Percentiles rank a stretch among this genome's conserved stretches.
These are phyloP conservation scores for Talaromyces trachyspermus DNA, from an alignment of 495 filamentous ascomycete species.

Conservation along the genomic window DNA sequence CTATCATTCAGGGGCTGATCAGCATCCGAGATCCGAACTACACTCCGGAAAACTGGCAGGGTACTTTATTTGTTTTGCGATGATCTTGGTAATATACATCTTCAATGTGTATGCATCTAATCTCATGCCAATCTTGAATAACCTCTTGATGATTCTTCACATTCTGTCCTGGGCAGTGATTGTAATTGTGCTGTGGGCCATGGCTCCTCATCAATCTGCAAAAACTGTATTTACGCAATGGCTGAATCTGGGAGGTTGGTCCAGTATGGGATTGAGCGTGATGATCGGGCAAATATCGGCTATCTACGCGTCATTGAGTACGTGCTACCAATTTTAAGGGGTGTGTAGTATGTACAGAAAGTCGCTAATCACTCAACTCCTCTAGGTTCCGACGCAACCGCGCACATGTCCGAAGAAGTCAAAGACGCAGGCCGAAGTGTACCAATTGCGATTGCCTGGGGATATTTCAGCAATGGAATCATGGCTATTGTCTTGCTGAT, in stretches of 20 bases:
- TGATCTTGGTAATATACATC: conserved; percentile 28
- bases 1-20: conserved; percentile 39
- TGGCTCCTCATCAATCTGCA: conserved; percentile 29
- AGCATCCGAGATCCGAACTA: conserved; percentile 30
- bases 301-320: conserved; percentile 27
- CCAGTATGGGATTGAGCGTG: conserved; percentile 36
- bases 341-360: neutral
- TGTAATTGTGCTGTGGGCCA: conserved; percentile 36
- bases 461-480: conserved; percentile 28
- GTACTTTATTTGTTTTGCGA: conserved; percentile 38
- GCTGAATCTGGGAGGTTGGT: conserved; percentile 41
- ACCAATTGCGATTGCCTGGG: conserved; percentile 39
- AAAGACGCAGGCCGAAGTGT: conserved; percentile 37
- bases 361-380: conserved; percentile 1
- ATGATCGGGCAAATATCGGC: conserved; percentile 43
- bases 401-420: conserved; percentile 43
- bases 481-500: conserved; percentile 38
- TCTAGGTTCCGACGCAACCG: conserved; percentile 27
- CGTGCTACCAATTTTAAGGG: conserved; percentile 1
- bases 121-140: conserved; percentile 31
- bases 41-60: conserved; percentile 30
- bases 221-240: conserved; percentile 40
- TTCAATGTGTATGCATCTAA: conserved; percentile 37
- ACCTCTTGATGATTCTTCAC: conserved; percentile 31
- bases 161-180: conserved; percentile 31